Evolutionary conservation across 139 green algal species (phyloP), one percentile per base, ranked within the genome.

Genomic region (Picochlorum sp.): DNA sequence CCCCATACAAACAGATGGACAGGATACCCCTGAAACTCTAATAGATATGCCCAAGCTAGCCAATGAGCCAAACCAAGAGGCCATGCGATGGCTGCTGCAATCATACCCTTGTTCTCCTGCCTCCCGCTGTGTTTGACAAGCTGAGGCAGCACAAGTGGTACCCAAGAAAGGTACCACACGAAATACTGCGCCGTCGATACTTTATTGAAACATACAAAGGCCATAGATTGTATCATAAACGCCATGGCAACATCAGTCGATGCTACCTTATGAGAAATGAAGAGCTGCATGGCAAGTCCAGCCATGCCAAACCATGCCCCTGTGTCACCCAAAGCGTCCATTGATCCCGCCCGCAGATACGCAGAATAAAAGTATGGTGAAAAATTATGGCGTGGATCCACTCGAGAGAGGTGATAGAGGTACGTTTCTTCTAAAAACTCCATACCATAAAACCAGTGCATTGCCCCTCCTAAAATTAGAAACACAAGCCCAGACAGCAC

Each of bases 181-280:
- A 97, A 97, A 75, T 97, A 97, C 77, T 97, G 91, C 3, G 90
- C 86, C 2, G 90, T 96, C 28, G 38, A 14, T 26, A 88, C 89
- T 70, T 96, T 96, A 71, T 97, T 97, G 66, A 97, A 83, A 0
- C 90, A 76, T 3, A 97, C 91, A 63, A 97, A 95, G 1, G 77
- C 76, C 58, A 91, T 69, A 4, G 86, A 96, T 61, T 91, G 82
- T 30, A 88, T 62, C 49, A 94, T 60, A 51, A 77, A 75, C 41
- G 64, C 70, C 20, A 70, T 52, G 10, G 76, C 73, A 8, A 87
- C 65, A 55, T 88, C 78, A 9, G 28, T 45, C 30, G 56, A 21
- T 34, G 15, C 37, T 57, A 78, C 78, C 5, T 16, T 11, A 3
- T 26, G 41, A 18, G 60, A 65, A 6, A 84, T 37, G 4, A 47